Conservation (phyloP, 805 yeast species). For the Myxozyma sirexii region DNA sequence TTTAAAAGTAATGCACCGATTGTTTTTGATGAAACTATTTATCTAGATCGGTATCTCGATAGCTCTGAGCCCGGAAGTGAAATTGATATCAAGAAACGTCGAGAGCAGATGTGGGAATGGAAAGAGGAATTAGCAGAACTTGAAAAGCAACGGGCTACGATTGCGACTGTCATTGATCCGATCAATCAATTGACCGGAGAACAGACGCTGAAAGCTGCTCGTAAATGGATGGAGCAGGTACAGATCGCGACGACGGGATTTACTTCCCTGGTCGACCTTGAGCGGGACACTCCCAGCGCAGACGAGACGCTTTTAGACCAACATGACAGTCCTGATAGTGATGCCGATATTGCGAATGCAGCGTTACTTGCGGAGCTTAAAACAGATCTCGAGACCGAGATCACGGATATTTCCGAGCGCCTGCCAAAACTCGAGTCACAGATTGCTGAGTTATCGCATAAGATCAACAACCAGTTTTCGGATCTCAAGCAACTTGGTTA, state of each 20-base stretch:
- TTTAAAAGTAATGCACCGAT: conserved; percentile 82
- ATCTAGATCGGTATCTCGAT: conserved; percentile 85
- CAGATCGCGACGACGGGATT: conserved; percentile 1
- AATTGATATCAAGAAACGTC: conserved; percentile 51
- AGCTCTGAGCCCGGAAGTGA: conserved; percentile 46
- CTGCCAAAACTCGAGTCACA: conserved; percentile 47
- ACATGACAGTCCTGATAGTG: conserved; percentile 1
- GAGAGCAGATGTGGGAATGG: conserved; percentile 63
- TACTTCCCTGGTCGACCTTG: neutral
- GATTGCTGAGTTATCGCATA: conserved; percentile 50
- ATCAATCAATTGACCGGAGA: conserved; percentile 15
- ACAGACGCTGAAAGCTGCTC: conserved; percentile 23
- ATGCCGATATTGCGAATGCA: neutral
- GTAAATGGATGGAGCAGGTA: conserved; percentile 28
- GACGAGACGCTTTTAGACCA: neutral
- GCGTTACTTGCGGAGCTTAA: conserved; percentile 9
- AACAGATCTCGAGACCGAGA: conserved; percentile 21
- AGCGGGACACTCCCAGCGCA: neutral
- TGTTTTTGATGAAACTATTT: conserved; percentile 74
- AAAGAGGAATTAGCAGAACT: conserved; percentile 55
- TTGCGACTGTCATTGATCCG: conserved; percentile 36
- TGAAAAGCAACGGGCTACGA: conserved; percentile 47
- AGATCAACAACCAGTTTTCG: conserved; percentile 63
- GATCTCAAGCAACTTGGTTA: conserved; percentile 69
- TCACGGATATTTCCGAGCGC: conserved; percentile 24